A percentile compares a stretch with the other conserved stretches of the same genome.
Evolutionary conservation across 1,139 yeast genomes (phyloP).

Genomic region (Debaryomyces udenii): DNA sequence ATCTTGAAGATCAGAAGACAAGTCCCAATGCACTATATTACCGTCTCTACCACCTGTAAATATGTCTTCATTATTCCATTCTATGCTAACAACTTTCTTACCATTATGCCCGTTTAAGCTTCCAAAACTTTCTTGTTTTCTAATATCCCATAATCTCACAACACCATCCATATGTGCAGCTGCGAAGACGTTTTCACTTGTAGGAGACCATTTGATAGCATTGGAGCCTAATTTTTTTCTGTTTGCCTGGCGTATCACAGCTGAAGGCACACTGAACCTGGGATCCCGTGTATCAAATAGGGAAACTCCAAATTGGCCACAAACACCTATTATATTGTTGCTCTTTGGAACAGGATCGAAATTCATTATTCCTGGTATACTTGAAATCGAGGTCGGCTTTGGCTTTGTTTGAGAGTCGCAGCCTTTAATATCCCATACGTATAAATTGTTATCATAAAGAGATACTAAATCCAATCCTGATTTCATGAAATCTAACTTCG

Average conservation of each 20-base stretch:
- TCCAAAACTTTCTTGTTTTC: conserved; percentile 59
- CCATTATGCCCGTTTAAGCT: conserved; percentile 60
- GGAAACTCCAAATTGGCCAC: conserved; percentile 73
- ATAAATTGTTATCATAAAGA: conserved; percentile 63
- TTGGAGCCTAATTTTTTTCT: conserved; percentile 32
- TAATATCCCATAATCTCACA: conserved; percentile 74
- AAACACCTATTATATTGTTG: conserved; percentile 49
- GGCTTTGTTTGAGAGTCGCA: conserved; percentile 47
- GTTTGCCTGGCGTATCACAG: conserved; percentile 18
- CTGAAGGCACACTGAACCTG: conserved; percentile 38
- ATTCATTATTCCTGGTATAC: conserved; percentile 52
- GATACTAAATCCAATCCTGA: conserved; percentile 43
- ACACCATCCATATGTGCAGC: conserved; percentile 64
- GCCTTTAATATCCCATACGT: conserved; percentile 72
- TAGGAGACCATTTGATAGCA: conserved; percentile 64
- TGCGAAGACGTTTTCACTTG: conserved; percentile 63
- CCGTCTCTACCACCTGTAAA: conserved; percentile 75
- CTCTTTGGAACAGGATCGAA: conserved; percentile 54
- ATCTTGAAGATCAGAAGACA: conserved; percentile 33
- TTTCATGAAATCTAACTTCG: conserved; percentile 29
- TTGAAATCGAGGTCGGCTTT: conserved; percentile 54
- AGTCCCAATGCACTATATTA: conserved; percentile 73
- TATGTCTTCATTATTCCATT: conserved; percentile 64
- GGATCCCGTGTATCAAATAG: conserved; percentile 63
- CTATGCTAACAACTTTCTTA: conserved; percentile 51